Evolutionary conservation across 805 yeast genomes (phyloP).

Genomic region (Sungouiozyma intestinalis): DNA sequence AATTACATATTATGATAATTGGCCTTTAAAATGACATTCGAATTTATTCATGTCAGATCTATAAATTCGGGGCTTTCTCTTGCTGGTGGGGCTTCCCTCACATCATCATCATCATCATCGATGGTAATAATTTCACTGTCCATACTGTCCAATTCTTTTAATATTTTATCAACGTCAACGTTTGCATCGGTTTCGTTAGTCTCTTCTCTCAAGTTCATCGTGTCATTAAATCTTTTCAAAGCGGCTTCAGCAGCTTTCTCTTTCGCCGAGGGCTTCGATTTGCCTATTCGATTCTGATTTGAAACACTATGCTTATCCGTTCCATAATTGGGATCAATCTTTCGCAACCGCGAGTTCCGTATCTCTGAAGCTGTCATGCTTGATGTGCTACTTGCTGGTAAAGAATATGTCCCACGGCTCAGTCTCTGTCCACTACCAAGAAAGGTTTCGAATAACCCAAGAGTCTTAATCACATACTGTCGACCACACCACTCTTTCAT

Average conservation of each 20-base stretch:
- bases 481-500: conserved; percentile 51
- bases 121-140: conserved; percentile 15
- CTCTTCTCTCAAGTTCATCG: conserved; percentile 2
- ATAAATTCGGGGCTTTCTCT: conserved; percentile 7
- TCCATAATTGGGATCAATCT: background rate
- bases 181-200: conserved; percentile 3
- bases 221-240: conserved; percentile 17
- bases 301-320: too few relatives aligned
- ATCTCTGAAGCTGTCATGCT: background rate
- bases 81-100: background rate
- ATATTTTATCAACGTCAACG: conserved; percentile 7
- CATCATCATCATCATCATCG: conserved; percentile 12
- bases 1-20: too few relatives aligned
- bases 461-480: conserved; percentile 29
- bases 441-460: conserved; percentile 23
- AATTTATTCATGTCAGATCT: conserved; percentile 13
- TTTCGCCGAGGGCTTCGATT: conserved; percentile 1
- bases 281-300: background rate
- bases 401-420: conserved; percentile 8
- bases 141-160: conserved; percentile 6
- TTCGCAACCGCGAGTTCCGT: conserved; percentile 1
- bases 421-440: conserved; percentile 24
- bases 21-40: too few relatives aligned
- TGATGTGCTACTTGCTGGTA: background rate
- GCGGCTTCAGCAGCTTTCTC: conserved; percentile 30